Evolutionary conservation across 768 basidiomycete genomes (phyloP), one percentile per base, ranked within the genome.

Genomic region (Mycena capillaripes): DNA sequence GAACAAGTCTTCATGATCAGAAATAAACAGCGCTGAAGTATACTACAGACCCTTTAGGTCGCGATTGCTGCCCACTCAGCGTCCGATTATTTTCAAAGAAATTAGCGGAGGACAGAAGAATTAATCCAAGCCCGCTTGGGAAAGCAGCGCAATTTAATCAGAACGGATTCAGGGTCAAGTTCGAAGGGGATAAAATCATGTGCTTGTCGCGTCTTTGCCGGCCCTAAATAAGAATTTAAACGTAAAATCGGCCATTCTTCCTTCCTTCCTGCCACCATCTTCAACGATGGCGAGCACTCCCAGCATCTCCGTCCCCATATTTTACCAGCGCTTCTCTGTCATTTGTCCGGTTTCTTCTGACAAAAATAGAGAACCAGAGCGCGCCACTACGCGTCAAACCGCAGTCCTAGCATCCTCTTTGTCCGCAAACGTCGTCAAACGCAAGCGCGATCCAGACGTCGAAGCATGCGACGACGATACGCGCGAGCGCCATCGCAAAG

Each of bases 401-500:
- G 23, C 40, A n/a, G 36, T 53, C n/a, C 34, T 10, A 0, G 16
- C 25, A 30, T 23, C 30, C 10, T 38, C 40, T 53, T 17, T 40
- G 3, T 3, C 50, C 17, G 32, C 21, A 19, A 62, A 36, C 4
- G 12, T 42, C 21, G 32, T 14, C 25, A 72, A 72, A 55, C 71
- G 65, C 53, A 72, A 66, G 38, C 59, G 65, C 21, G 71, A 66
- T 10, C 14, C 23, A 14, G 56, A 63, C 23, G 32, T 29, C 2
- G 30, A 32, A 6, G 64, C 55, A 17, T 32, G 46, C 25, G 64
- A 62, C 25, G 64, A 62, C 8, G 61, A 46, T 6, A 32, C 17
- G 25, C 70, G 42, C 44, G 61, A 56, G 14, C 65, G 65, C 27
- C 42, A 56, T 7, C 52, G 30, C 23, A 72, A 72, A 36, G 23